A percentile compares a stretch with the other conserved stretches of the same genome.
Conservation (phyloP, 768 basidiomycete genomes). For the Naganishia randhawae region DNA sequence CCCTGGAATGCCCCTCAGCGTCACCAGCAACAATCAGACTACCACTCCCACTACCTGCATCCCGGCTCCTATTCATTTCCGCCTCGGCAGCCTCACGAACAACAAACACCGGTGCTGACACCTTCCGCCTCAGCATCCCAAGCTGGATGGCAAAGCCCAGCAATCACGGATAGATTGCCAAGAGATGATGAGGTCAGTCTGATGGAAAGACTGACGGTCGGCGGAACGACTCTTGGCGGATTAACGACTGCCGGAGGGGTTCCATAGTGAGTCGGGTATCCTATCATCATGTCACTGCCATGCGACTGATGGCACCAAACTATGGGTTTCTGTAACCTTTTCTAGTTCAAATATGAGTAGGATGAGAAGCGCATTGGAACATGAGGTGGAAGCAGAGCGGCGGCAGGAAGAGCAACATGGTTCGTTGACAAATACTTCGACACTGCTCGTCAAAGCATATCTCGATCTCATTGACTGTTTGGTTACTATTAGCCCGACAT, state of each 20-base stretch:
- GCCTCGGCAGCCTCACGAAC: not conserved
- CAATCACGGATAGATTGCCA: constrained; percentile 20
- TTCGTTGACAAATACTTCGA: not conserved
- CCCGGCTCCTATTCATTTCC: not conserved
- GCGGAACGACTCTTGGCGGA: constrained; percentile 13
- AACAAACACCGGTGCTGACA: not conserved
- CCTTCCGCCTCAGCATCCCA: constrained; percentile 2
- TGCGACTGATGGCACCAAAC: not conserved
- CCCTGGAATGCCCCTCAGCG: not conserved
- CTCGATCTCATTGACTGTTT: not conserved
- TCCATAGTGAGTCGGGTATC: constrained; percentile 22
- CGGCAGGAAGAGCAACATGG: not conserved
- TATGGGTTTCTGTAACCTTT: not conserved
- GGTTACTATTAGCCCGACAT: not conserved
- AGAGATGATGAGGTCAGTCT: constrained; percentile 20
- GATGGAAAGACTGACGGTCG: constrained; percentile 31
- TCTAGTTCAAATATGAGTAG: constrained; percentile 28
- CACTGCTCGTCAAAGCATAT: not conserved
- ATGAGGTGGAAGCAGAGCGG: not conserved
- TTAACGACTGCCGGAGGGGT: constrained; percentile 22
- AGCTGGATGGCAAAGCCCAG: constrained; percentile 28
- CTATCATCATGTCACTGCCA: too few species aligned
- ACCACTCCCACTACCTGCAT: not conserved
- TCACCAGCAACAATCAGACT: not conserved
- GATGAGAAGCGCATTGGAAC: constrained; percentile 26